Evolutionary conservation across 352 stramenopile species (phyloP).

Genomic region (Pythium myriotylum): DNA sequence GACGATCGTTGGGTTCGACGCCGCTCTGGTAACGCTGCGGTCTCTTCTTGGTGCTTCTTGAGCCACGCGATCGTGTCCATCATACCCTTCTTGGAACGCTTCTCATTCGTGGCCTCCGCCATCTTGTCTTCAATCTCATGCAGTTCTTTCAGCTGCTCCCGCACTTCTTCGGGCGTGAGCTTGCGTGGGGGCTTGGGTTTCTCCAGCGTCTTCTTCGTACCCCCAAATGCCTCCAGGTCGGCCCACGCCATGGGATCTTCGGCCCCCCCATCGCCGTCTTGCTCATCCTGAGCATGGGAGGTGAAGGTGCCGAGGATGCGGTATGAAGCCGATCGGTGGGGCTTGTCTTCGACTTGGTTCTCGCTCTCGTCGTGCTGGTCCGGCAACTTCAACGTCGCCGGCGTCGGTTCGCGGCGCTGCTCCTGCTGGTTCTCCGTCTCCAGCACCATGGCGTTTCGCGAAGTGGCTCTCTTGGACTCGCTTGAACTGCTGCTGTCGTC

Average conservation of each 20-base stretch:
- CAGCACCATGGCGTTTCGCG: slow-evolving; percentile 21
- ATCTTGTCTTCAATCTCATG: slow-evolving; percentile 34
- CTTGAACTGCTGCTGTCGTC: not conserved
- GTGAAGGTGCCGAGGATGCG: slow-evolving; percentile 34
- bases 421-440: slow-evolving; percentile 17
- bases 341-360: slow-evolving; percentile 24
- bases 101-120: slow-evolving; percentile 18
- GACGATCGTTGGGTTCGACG: slow-evolving; percentile 51
- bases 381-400: slow-evolving; percentile 8
- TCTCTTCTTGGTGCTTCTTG: slow-evolving; percentile 54
- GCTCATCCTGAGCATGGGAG: slow-evolving; percentile 3
- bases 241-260: slow-evolving; percentile 52
- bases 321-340: slow-evolving; percentile 28
- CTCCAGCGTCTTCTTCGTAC: slow-evolving; percentile 49
- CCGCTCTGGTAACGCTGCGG: slow-evolving; percentile 32
- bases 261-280: slow-evolving; percentile 15
- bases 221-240: slow-evolving; percentile 46
- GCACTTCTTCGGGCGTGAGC: slow-evolving; percentile 37
- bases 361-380: slow-evolving; percentile 9
- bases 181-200: slow-evolving; percentile 32
- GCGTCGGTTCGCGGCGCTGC: slow-evolving; percentile 14
- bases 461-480: not conserved
- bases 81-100: slow-evolving; percentile 43
- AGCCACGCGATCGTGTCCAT: slow-evolving; percentile 74
- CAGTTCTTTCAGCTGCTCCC: slow-evolving; percentile 31